These are phyloP conservation scores for Heteromeles arbutifolia DNA, from an alignment of 306 rosid species.

Conservation along the genomic window DNA sequence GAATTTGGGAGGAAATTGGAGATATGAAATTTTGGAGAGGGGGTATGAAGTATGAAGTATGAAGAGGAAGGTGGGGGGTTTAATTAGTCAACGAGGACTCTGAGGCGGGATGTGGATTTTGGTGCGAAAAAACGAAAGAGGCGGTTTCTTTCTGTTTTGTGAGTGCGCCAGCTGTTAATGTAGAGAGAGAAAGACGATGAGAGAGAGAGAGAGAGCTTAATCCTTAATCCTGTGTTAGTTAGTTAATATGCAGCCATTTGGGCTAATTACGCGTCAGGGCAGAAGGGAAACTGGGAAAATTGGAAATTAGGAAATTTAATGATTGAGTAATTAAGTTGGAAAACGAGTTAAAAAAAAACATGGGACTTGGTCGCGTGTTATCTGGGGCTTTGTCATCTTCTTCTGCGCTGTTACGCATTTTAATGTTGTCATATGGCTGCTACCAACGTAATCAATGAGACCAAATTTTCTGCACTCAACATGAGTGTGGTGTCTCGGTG, in stretches of 20 bases:
- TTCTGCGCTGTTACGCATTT: too few relatives aligned
- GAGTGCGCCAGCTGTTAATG: background rate
- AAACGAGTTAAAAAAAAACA: background rate
- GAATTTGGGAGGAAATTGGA: background rate
- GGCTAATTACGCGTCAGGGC: background rate
- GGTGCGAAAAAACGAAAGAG: background rate
- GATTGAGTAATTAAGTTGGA: background rate
- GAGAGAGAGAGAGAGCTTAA: background rate
- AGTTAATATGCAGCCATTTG: background rate
- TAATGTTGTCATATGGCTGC: too few relatives aligned
- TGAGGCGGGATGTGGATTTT: background rate
- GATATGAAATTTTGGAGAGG: background rate
- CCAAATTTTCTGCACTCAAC: too few relatives aligned
- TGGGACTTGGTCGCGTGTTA: too few relatives aligned
- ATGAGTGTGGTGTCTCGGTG: too few relatives aligned
- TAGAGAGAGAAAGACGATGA: background rate
- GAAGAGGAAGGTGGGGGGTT: background rate
- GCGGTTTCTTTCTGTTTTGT: background rate
- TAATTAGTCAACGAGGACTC: background rate
- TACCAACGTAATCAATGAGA: too few relatives aligned
- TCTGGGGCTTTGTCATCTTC: too few relatives aligned
- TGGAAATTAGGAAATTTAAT: background rate
- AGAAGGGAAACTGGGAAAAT: background rate
- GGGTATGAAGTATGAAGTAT: background rate
- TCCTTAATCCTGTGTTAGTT: background rate